Base-by-base conservation (phyloP, 1,284 basidiomycete genomes). In the Cutaneotrichosporon cyanovorans region DNA sequence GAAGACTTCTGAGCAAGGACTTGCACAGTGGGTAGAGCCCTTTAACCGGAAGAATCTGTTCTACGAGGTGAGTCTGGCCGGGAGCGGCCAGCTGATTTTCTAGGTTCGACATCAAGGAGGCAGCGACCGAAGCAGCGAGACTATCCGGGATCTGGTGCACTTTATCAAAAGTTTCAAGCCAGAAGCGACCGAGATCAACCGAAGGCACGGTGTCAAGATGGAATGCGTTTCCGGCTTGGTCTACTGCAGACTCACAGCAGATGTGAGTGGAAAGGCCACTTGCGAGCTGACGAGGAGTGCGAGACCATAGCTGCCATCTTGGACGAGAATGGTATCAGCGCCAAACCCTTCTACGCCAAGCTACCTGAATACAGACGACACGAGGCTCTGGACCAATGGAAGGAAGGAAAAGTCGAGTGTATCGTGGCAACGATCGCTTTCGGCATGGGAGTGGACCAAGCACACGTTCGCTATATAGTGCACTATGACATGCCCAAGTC, bases 391-490 rank as follows among this genome's bases (percentile, higher is more conserved):
- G 85, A 48, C 45, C 45, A 78, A 77, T 53, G 68, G 74, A 48
- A 80, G 76, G 40, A 37, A 5, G 65, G 66, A 1, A 36, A 31
- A 16, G 48, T 69, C 3, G 61, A 68, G 35, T 55, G 77, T 68
- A 75, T 78, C 20, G 78, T 79, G 16, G 79, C 80, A 1, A 81
- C 80, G 0, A 81, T 90, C 36, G 87, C 87, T 2, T 91, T 91
- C 59, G 87, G 88, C 2, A 83, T 90, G 75, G 87, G 88, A 1
- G 88, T 92, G 25, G 87, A 92, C 65, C 88, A 89, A 66, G 72
- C 80, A 3, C 81, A 88, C 60, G 85, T 87, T 31, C 78, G 85
- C 76, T 85, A 71, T 28, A 77, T 65, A 32, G 46, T 68, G 0
- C 64, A 70, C 42, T 66, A 63, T 81, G 86, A 91, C 65, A 66